Conservation (phyloP, 768 basidiomycete genomes). For the Russula sp. region DNA sequence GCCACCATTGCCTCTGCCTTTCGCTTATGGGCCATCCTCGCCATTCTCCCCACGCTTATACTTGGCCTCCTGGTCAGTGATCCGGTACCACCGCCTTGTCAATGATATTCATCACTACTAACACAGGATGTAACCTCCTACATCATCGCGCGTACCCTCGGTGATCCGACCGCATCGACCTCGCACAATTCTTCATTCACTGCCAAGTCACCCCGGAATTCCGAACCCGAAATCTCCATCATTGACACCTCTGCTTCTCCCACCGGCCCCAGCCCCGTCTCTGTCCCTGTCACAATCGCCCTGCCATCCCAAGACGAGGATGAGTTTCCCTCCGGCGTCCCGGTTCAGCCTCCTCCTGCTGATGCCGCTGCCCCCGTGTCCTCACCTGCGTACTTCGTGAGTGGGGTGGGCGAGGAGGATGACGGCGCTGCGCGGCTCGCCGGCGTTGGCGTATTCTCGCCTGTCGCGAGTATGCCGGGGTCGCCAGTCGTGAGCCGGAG, state of each 20-base stretch:
- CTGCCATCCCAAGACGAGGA: neutral
- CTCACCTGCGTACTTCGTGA: slow-evolving; percentile 7
- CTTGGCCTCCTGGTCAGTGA: slow-evolving; percentile 58
- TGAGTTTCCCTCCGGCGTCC: neutral
- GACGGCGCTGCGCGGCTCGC: slow-evolving; percentile 34
- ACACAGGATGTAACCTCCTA: slow-evolving; percentile 72
- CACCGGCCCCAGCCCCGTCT: neutral
- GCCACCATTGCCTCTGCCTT: slow-evolving; percentile 53
- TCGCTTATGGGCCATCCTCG: slow-evolving; percentile 53
- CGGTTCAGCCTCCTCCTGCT: neutral
- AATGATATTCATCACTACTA: no score
- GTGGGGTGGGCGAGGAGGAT: slow-evolving; percentile 1
- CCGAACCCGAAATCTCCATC: neutral
- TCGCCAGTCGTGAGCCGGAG: slow-evolving; percentile 43
- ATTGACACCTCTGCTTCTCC: slow-evolving; percentile 7
- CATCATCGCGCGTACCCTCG: slow-evolving; percentile 74
- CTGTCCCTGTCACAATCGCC: neutral
- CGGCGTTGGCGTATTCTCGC: slow-evolving; percentile 69
- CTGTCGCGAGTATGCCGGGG: slow-evolving; percentile 55
- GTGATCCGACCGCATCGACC: slow-evolving; percentile 66
- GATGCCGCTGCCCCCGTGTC: neutral
- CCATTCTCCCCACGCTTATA: slow-evolving; percentile 43
- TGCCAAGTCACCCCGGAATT: neutral
- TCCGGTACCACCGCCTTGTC: no score
- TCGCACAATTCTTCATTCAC: slow-evolving; percentile 38